Evolutionary conservation across 2,329 filamentous ascomycete species (phyloP), one percentile per base, ranked within the genome.

Genomic region (Coleophoma cylindrospora): DNA sequence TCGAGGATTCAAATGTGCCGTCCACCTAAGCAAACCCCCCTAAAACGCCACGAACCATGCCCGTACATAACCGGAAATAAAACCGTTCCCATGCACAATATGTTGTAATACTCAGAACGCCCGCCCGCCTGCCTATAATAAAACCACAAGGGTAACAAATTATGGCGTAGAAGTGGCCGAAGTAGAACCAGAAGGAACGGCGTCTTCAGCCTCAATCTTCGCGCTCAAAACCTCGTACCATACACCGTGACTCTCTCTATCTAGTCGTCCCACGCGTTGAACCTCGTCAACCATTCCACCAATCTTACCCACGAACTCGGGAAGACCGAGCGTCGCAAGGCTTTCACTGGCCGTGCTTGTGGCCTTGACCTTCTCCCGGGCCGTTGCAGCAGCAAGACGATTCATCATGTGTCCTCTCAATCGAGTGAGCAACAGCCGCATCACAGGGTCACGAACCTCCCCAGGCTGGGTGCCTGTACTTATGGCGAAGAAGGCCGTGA

Each of bases 271-370:
- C 3, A 90, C 76, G 62, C 78, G 77, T 40, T 79, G 76, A 52
- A 91, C 69, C 61, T 84, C 74, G 34, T 89, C 85, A 8, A 87
- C 82, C 58, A 91, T 84, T 45, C 81, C 80, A 33, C 84, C 75
- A 13, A 91, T 81, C 53, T 77, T 80, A 27, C 80, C 78, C 14
- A 86, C 83, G 63, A 91, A 91, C 66, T 91, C 87, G 0, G 83
- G 83, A 50, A 91, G 68, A 0, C 87, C 87, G 15, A 87, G 75
- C 2, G 77, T 76, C 0, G 85, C 84, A 8, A 91, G 74, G 51
- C 80, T 83, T 65, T 91, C 87, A 11, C 80, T 81, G 0, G 85
- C 86, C 0, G 76, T 82, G 58, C 80, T 87, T 0, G 84, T 83
- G 12, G 81, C 84, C 59, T 81, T 81, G 50, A 87, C 81, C 60